A percentile compares a stretch with the other conserved stretches of the same genome.
These are phyloP conservation scores for Xylaria longipes DNA, from an alignment of 495 filamentous ascomycete genomes.

Conservation along the genomic window DNA sequence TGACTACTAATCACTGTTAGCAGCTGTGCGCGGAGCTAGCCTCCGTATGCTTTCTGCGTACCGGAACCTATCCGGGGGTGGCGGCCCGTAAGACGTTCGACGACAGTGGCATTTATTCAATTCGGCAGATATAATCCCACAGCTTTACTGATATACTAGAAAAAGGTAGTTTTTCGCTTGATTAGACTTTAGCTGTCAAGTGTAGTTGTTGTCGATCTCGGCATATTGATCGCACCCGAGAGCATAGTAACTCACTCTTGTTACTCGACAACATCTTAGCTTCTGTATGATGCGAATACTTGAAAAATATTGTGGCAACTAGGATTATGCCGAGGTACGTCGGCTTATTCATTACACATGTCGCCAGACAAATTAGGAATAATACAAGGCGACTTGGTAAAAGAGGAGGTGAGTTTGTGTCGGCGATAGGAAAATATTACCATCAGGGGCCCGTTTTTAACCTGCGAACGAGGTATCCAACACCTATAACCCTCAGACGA, in stretches of 20 bases:
- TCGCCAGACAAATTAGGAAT: background rate
- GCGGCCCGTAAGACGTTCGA: too few relatives aligned
- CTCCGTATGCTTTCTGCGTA: conserved; percentile 15
- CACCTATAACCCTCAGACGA: background rate
- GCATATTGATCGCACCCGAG: background rate
- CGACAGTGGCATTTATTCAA: background rate
- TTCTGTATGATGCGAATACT: background rate
- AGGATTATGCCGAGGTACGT: background rate
- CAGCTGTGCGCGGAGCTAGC: background rate
- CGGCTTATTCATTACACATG: background rate
- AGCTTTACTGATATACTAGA: background rate
- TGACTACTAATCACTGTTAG: background rate
- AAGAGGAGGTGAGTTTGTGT: background rate
- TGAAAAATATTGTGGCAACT: background rate
- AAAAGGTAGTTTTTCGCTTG: background rate
- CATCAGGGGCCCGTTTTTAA: background rate
- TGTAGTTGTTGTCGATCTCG: background rate
- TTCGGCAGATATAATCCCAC: background rate
- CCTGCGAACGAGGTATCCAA: background rate
- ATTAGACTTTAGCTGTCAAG: background rate
- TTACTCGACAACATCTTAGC: background rate
- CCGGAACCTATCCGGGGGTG: background rate
- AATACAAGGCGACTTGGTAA: background rate
- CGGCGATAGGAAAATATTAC: background rate
- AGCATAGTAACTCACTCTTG: background rate